Evolutionary conservation across 2,329 filamentous ascomycete species (phyloP), one percentile per base, ranked within the genome.

Genomic region (Bipolaris bicolor): DNA sequence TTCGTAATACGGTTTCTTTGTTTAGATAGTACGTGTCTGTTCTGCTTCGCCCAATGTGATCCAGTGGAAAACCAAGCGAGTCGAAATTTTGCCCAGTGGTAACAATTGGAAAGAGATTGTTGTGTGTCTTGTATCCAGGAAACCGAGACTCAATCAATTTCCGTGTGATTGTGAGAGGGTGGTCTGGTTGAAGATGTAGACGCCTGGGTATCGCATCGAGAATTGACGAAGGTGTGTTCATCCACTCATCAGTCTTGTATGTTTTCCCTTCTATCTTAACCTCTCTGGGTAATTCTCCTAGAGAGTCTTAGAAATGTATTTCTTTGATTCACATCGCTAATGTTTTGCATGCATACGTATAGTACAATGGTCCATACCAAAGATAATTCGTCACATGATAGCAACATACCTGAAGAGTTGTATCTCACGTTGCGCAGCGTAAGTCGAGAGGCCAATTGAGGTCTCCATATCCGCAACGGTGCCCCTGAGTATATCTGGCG

Each of bases 1-100:
- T 99, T 55, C 95, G 86, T 40, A 99, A 81, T 1, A 99, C 88
- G 0, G 90, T 96, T 49, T 86, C 79, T 64, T 88, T 82, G 78
- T 97, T 97, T 71, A 99, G 79, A 77, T 99, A 99, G 82, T 98
- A 99, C 0, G 95, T 98, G 78, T 99, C 95, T 13, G 91, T 94
- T 65, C 86, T 87, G 64, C 86, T 90, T 49, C 95, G 89, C 58
- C 95, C 95, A 3, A 92, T 90, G 70, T 99, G 95, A 74, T 97
- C 90, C 6, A 82, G 71, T 0, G 93, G 90, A 73, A 99, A 98
- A 43, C 93, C 93, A 7, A 99, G 82, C n/a, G 93, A 95, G 78
- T 99, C 95, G 74, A 99, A 99, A 76, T 99, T 99, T 73, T 97
- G 90, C 10, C 82, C 78, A 2, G 91, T 90, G 33, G 89, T 88